Base-by-base conservation (phyloP, 495 filamentous ascomycete species). In the Talaromyces trachyspermus region DNA sequence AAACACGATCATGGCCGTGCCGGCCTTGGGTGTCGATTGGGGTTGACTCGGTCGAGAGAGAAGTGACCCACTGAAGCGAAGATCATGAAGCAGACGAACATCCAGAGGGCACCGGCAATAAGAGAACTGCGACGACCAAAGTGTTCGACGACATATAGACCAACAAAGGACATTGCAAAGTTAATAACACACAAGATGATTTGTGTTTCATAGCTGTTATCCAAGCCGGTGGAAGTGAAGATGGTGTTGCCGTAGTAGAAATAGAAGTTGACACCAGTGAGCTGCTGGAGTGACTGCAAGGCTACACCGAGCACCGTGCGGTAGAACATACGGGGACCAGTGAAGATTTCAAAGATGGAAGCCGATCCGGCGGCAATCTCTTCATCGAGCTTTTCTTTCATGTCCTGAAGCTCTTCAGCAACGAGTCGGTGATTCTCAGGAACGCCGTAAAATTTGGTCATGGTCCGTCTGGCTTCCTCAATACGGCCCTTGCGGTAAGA, bases 191-290 rank as follows among this genome's bases (percentile, higher is more conserved):
- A 81, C 2, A 88, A 72, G 46, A 89, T 88, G 53, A 90, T 85
- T 50, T 81, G 78, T 19, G 84, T 88, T 20, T 85, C 66, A 65
- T 80, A 88, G 52, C 72, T 75, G 65, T 88, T 79, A 48, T 61
- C 68, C 29, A 89, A 67, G 58, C 83, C 85, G 2, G 83, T 79
- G 26, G 81, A 76, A 19, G 67, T 53, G 68, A 90, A 90, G 65
- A 85, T 81, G 43, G 69, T 77, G 52, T 84, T 85, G 38, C 85
- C 84, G 60, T 86, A 89, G 67, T 88, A 88, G 70, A 89, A 88
- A 65, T 87, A 83, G 69, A 85, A 89, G 63, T 88, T 89, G 49
- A 80, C 84, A 42, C 83, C 81, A 26, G 81, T 83, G 11, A 85
- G 68, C 60, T 87, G 86, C 55, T 88, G 84, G 24, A 85, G 72